phyloP scores from a whole-genome alignment of 2,329 filamentous ascomycete genomes.

The Penicillium sp. region DNA sequence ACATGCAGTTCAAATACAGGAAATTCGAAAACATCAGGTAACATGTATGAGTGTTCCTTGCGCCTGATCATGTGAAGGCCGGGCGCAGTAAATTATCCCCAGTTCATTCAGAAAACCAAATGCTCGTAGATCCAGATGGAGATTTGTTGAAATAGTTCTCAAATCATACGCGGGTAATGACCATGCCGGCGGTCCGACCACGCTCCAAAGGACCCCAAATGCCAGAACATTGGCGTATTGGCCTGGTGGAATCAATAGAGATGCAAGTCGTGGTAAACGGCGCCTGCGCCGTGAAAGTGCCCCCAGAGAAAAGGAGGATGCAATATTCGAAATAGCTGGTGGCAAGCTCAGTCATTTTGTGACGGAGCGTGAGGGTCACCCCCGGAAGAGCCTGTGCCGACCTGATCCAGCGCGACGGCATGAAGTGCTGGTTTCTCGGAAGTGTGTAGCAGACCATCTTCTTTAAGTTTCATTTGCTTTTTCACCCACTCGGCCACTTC shows the following conservation, averaged over 20 bases:
- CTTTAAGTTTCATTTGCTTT: conserved; percentile 65
- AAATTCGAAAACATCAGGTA: neutral
- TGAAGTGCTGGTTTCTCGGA: conserved; percentile 76
- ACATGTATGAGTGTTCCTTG: conserved; percentile 2
- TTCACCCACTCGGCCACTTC: conserved; percentile 88
- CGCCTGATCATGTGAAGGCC: neutral
- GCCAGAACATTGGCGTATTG: neutral
- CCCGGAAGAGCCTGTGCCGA: conserved; percentile 47
- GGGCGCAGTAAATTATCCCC: neutral
- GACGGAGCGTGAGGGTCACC: conserved; percentile 23
- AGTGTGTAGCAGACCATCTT: conserved; percentile 55
- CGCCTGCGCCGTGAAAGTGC: conserved; percentile 19
- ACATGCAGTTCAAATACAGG: neutral
- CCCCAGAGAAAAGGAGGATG: conserved; percentile 5
- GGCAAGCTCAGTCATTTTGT: conserved; percentile 11
- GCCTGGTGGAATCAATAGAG: neutral
- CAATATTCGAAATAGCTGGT: conserved; percentile 1
- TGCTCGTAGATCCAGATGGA: neutral
- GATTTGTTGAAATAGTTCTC: neutral
- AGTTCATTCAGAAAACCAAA: neutral
- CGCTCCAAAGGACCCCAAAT: neutral
- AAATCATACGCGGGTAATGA: conserved; percentile 1
- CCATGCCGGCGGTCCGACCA: neutral
- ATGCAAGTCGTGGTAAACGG: conserved; percentile 12
- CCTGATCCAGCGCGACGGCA: conserved; percentile 75